These are phyloP conservation scores for Globisporangium cystogenes DNA, from an alignment of 352 stramenopile species.

Conservation along the genomic window DNA sequence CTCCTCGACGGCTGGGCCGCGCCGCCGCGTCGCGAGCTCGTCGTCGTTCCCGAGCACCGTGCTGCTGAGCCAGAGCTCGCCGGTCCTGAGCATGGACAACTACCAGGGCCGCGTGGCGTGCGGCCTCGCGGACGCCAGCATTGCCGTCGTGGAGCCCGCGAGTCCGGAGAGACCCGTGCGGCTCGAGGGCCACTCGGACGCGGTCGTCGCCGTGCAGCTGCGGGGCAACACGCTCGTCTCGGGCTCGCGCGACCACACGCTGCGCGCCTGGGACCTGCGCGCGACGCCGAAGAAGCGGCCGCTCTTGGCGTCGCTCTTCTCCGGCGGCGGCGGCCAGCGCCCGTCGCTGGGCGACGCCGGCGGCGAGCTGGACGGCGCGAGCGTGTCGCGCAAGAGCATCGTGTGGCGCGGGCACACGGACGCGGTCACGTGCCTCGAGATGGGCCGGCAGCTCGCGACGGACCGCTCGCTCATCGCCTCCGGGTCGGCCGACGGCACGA, in stretches of 20 bases:
- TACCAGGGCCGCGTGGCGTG: slow-evolving; percentile 44
- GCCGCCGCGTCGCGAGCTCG: slow-evolving; percentile 8
- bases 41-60: slow-evolving; percentile 9
- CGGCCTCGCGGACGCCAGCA: slow-evolving; percentile 31
- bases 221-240: slow-evolving; percentile 62
- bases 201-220: slow-evolving; percentile 50
- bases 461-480: slow-evolving; percentile 56
- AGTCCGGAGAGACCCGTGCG: slow-evolving; percentile 23
- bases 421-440: slow-evolving; percentile 62
- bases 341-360: slow-evolving; percentile 9
- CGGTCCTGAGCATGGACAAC: slow-evolving; percentile 53
- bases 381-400: slow-evolving; percentile 55
- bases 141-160: slow-evolving; percentile 36
- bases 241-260: slow-evolving; percentile 59
- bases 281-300: slow-evolving; percentile 48
- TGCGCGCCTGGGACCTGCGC: slow-evolving; percentile 68
- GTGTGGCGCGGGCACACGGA: slow-evolving; percentile 61
- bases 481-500: slow-evolving; percentile 59
- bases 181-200: slow-evolving; percentile 55
- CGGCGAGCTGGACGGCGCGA: slow-evolving; percentile 40
- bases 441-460: slow-evolving; percentile 59
- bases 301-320: slow-evolving; percentile 64
- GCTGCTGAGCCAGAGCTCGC: slow-evolving; percentile 16
- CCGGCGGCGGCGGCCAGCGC: slow-evolving; percentile 6
- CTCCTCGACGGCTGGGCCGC: not conserved